Evolutionary conservation across 257 asterid genomes (phyloP), one percentile per base, ranked within the genome.

Genomic region (Solanum stenotomum): DNA sequence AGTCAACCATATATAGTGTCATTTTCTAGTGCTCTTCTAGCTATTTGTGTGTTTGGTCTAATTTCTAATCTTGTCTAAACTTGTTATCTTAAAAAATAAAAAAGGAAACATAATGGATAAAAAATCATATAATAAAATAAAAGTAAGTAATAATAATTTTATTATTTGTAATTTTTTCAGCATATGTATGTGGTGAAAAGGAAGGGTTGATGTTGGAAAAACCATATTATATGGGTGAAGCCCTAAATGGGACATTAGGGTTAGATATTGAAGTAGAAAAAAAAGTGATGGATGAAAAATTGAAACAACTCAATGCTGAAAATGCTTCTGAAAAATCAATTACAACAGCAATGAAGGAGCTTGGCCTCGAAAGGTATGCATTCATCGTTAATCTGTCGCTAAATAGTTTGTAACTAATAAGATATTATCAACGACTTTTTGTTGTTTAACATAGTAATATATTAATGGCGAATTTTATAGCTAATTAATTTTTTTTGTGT

Each of bases 141-240:
- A 85, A 63, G 4, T 63, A 35, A 27, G n/a, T 61, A 16, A 7
- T 40, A 84, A 4, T 33, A 8, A 37, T 6, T 65, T 34, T 85
- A n/a, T 20, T 67, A 25, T 11, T 37, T 5, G 31, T 46, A 23
- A 18, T 85, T 11, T 18, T 59, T 87, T 37, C 93, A 95, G 98
- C 98, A 22, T 95, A 92, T 65, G 97, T 95, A n/a, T 87, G 90
- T 83, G 98, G 98, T 10, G 96, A 93, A 74, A 92, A 81, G 82
- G 93, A 81, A 29, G 98, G 97, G 10, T 85, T 94, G 6, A 93
- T 94, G 85, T 61, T 90, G 83, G 98, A 95, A 90, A 92, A 42
- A 10, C 92, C 95, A 8, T 87, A 88, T 38, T 49, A 88, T 63
- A 87, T 94, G 92, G 96, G 98, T 5, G 95, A 95, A 91, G 70